Percentiles rank a stretch among this genome's conserved stretches.
Evolutionary conservation across 164 flowering plant genomes (phyloP).

Genomic region (Tetrastigma voinierianum): DNA sequence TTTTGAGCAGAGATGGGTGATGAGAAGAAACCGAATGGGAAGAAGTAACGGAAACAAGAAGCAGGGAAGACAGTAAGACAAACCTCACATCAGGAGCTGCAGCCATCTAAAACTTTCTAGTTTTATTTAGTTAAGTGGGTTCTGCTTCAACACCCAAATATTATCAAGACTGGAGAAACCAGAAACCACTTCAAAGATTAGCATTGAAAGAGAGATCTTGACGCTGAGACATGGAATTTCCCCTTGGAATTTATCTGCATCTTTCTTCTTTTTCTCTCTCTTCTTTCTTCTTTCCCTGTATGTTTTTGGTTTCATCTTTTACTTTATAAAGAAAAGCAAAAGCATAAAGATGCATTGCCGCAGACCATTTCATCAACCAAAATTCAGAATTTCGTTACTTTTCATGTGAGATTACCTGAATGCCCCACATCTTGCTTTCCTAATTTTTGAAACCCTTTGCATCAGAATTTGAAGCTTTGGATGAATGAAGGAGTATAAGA

Average conservation of each 20-base stretch:
- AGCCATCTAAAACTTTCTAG: slow-evolving; percentile 29
- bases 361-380: slow-evolving; percentile 14
- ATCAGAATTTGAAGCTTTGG: no score
- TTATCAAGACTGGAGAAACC: slow-evolving; percentile 17
- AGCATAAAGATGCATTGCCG: slow-evolving; percentile 23
- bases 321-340: slow-evolving; percentile 49
- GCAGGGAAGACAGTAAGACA: slow-evolving; percentile 22
- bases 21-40: slow-evolving; percentile 28
- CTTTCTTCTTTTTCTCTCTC: slow-evolving; percentile 14
- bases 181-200: slow-evolving; percentile 9
- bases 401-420: slow-evolving; percentile 10
- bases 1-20: slow-evolving; percentile 23
- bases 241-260: neutral
- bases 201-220: neutral
- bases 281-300: slow-evolving; percentile 9
- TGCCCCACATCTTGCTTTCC: neutral
- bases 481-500: no score
- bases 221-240: no score
- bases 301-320: slow-evolving; percentile 30
- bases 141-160: slow-evolving; percentile 12
- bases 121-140: slow-evolving; percentile 1
- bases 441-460: neutral
- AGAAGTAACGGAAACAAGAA: slow-evolving; percentile 11
- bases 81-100: slow-evolving; percentile 18
- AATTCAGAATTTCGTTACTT: slow-evolving; percentile 11